Evolutionary conservation across 805 yeast genomes (phyloP), one percentile per base, ranked within the genome.

Genomic region (Dipodascus albidus): DNA sequence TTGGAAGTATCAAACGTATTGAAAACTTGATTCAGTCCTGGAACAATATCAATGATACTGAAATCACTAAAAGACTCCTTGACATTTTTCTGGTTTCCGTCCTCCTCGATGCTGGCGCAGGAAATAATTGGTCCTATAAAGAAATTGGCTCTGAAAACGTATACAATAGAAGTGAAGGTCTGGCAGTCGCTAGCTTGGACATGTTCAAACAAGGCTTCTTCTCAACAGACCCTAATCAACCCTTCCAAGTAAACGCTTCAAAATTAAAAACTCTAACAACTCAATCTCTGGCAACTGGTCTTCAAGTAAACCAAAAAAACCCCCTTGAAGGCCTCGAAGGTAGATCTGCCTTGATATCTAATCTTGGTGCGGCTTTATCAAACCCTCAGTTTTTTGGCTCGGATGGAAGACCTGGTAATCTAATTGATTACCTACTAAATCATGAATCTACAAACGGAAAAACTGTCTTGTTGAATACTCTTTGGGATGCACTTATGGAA

Each of bases 101-200:
- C 2, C 64, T 81, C 49, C 68, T 81, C 23, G 87, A 81, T 64
- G 86, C 86, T 2, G 87, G 87, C 21, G 85, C 86, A 0, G 87
- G 86, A 19, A 76, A 78, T 52, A 60, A 58, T 8, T 81, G 87
- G 87, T 64, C 60, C 47, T 81, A 70, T 59, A 59, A 55, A 1
- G 83, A 79, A 55, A 54, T 60, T 1, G 66, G 54, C 0, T 60
- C 70, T 1, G 67, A 65, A 3, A 61, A 58, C 6, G 67, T 65
- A 8, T 62, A 64, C 42, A 66, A 65, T 27, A 70, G 87, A 62
- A 76, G 82, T 14, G 87, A 81, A 66, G 87, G 87, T 2, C 67
- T 80, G 51, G 87, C 86, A 2, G 76, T 81, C 49, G 85, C 82
- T 0, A 74, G 81, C 17, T 70, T 75, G 53, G 71, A 80, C 59